These are phyloP conservation scores for Micractinium conductrix DNA, from an alignment of 139 green algal genomes.

Conservation along the genomic window DNA sequence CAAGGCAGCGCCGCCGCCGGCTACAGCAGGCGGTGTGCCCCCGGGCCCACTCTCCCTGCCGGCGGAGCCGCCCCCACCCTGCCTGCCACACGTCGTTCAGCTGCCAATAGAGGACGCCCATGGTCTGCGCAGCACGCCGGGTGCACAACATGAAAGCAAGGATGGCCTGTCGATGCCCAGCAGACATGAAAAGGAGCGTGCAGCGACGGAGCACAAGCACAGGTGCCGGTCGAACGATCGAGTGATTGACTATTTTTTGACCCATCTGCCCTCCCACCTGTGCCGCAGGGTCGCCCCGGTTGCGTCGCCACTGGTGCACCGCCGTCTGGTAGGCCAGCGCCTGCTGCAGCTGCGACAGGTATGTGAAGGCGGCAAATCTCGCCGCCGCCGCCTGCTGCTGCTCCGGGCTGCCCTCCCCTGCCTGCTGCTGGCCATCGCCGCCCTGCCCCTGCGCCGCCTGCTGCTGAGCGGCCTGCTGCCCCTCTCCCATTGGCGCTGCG, in stretches of 20 bases:
- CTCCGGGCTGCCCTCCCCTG: neutral
- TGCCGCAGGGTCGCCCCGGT: constrained; percentile 52
- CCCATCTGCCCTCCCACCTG: constrained; percentile 13
- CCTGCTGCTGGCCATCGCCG: neutral
- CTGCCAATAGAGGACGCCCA: constrained; percentile 88
- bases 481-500: no score
- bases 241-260: no score
- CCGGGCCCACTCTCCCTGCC: neutral
- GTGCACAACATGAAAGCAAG: neutral
- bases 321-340: constrained; percentile 76
- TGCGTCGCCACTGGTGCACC: constrained; percentile 63
- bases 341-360: constrained; percentile 74
- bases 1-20: no score
- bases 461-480: no score
- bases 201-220: no score
- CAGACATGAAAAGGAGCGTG: neutral
- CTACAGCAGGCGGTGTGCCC: no score
- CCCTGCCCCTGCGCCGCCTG: no score
- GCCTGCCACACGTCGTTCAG: constrained; percentile 73
- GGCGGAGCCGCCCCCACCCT: neutral
- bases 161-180: neutral
- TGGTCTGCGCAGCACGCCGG: constrained; percentile 48
- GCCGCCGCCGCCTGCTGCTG: neutral
- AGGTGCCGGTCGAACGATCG: no score
- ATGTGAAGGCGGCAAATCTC: constrained; percentile 47